Conservation (phyloP, 371 early-diverging fungal species). For the Mortierella sp. region DNA sequence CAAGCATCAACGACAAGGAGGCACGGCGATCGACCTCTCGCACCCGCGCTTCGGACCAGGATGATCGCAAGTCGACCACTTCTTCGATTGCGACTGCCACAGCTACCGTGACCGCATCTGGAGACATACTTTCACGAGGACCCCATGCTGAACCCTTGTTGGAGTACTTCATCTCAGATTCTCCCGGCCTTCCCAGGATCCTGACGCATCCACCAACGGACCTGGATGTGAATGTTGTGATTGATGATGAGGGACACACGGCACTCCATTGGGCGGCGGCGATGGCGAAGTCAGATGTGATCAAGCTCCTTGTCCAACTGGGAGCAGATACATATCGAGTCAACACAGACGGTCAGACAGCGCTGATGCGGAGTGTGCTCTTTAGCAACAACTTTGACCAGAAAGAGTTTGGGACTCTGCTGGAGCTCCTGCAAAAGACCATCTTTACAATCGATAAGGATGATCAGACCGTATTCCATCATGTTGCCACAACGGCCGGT, state of each 20-base stretch:
- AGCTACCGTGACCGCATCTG: not conserved
- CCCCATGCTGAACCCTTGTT: conserved; percentile 60
- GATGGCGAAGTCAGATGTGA: conserved; percentile 82
- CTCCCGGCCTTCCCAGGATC: conserved; percentile 62
- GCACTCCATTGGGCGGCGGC: conserved; percentile 98
- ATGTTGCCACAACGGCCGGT: conserved; percentile 84
- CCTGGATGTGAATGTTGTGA: conserved; percentile 84
- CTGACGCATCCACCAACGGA: conserved; percentile 67
- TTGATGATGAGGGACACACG: conserved; percentile 96
- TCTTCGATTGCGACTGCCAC: conserved; percentile 22
- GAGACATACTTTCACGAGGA: conserved; percentile 20
- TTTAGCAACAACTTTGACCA: conserved; percentile 90
- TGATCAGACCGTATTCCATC: conserved; percentile 93
- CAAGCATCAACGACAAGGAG: conserved; percentile 20
- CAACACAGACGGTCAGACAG: conserved; percentile 91
- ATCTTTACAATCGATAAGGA: conserved; percentile 84
- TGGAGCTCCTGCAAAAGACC: conserved; percentile 81
- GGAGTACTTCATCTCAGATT: conserved; percentile 73
- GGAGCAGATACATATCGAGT: conserved; percentile 80
- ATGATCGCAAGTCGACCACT: conserved; percentile 33
- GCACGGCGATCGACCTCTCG: conserved; percentile 25
- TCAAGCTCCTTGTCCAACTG: conserved; percentile 78
- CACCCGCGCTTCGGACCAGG: conserved; percentile 32
- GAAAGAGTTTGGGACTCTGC: conserved; percentile 82
- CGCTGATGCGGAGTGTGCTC: conserved; percentile 91